Base-by-base conservation (phyloP, 148 eudicot species). In the Silene uniflora region DNA sequence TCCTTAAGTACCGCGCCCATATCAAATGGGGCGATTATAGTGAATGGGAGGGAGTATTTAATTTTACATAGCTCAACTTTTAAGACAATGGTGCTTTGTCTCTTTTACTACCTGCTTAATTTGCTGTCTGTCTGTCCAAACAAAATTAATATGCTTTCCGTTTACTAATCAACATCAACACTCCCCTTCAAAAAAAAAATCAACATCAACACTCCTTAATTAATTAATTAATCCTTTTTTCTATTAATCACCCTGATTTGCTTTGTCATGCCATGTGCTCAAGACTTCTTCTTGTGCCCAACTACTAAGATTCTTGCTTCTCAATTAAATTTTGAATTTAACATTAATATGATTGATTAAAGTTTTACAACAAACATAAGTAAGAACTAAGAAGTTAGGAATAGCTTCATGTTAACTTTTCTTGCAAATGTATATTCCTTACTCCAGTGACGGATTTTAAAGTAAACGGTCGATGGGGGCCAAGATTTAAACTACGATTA, bases 11-110 rank as follows among this genome's bases (percentile, higher is more conserved):
- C n/a, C n/a, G n/a, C n/a, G n/a, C n/a, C n/a, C n/a, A n/a, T n/a
- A n/a, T n/a, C n/a, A n/a, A n/a, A n/a, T n/a, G n/a, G n/a, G n/a
- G n/a, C n/a, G n/a, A n/a, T n/a, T n/a, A n/a, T n/a, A n/a, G n/a
- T n/a, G n/a, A n/a, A n/a, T n/a, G n/a, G n/a, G n/a, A n/a, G n/a
- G n/a, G n/a, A n/a, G n/a, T n/a, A 59, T 44, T 55, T 73, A 39
- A 21, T 1, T 23, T 64, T n/a, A 78, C 72, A 67, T 73, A 73
- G 70, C 77, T 76, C 80, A 44, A 25, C 83, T 81, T 81, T 81
- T 72, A 54, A 81, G 77, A 76, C 69, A 76, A 68, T 76, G 69
- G 24, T 81, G 44, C 79, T 80, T 80, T 81, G 76, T 67, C 73
- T 76, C 54, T 62, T 62, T 47, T 42, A 11, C 25, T 73, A 35